phyloP scores from a whole-genome alignment of 257 asterid species.

The Petunia axillaris region DNA sequence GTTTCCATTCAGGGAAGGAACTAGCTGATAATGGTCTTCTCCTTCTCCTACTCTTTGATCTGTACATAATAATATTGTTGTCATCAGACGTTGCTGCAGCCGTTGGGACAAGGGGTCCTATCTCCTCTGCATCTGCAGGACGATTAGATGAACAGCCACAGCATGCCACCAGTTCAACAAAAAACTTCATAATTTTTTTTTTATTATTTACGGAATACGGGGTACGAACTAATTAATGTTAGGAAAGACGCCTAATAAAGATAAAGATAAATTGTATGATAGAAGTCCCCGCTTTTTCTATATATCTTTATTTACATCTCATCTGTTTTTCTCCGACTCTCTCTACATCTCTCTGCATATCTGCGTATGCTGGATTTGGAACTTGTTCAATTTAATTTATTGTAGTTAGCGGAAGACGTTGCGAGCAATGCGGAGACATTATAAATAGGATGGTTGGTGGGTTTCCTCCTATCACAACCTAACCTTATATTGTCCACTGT shows the following conservation, averaged over 20 bases:
- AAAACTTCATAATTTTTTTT: not conserved
- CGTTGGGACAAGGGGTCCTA: not conserved
- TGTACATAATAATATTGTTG: not conserved
- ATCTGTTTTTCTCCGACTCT: not conserved
- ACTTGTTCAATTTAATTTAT: not conserved
- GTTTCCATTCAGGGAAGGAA: slow-evolving; percentile 19
- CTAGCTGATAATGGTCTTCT: not conserved
- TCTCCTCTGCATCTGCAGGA: not conserved
- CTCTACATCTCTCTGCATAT: not conserved
- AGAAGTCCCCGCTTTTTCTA: not conserved
- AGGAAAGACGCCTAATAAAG: too few species aligned
- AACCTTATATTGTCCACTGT: not conserved
- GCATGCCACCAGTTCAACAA: not conserved
- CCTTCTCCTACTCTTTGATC: not conserved
- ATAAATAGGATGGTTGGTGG: not conserved
- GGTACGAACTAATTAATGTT: too few species aligned
- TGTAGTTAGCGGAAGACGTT: not conserved
- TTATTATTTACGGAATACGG: too few species aligned
- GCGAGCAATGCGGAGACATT: not conserved
- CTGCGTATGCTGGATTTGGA: not conserved
- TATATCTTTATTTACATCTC: not conserved
- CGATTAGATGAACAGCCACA: slow-evolving; percentile 8
- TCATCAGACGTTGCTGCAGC: not conserved
- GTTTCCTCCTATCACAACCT: not conserved
- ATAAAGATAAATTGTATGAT: not conserved